phyloP scores from a whole-genome alignment of 2,329 filamentous ascomycete species.

The Neopestalotiopsis sp. region DNA sequence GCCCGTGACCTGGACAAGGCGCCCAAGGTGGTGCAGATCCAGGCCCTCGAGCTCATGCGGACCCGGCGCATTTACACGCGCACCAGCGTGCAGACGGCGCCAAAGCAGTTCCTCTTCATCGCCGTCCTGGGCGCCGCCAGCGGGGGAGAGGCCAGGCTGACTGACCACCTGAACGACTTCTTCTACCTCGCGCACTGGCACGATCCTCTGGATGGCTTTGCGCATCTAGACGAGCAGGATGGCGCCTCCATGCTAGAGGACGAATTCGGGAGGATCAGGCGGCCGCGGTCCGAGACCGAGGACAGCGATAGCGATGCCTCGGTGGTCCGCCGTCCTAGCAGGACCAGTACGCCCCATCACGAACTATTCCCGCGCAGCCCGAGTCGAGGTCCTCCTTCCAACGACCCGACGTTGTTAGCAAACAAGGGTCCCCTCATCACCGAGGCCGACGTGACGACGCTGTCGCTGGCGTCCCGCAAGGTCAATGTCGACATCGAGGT shows the following conservation, averaged over 20 bases:
- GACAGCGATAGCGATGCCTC: slow-evolving; percentile 41
- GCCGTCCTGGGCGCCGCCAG: slow-evolving; percentile 65
- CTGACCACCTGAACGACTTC: slow-evolving; percentile 74
- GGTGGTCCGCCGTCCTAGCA: slow-evolving; percentile 42
- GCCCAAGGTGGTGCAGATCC: slow-evolving; percentile 79
- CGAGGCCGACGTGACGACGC: slow-evolving; percentile 58
- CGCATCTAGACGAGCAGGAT: slow-evolving; percentile 72
- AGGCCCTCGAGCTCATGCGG: slow-evolving; percentile 78
- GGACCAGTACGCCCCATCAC: neutral
- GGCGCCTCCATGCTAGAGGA: slow-evolving; percentile 35
- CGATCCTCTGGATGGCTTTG: slow-evolving; percentile 72
- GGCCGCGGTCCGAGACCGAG: slow-evolving; percentile 17
- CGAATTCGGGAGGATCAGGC: slow-evolving; percentile 25
- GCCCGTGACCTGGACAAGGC: slow-evolving; percentile 80
- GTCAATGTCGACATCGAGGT: slow-evolving; percentile 78
- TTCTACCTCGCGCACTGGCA: slow-evolving; percentile 92
- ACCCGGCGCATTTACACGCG: slow-evolving; percentile 79
- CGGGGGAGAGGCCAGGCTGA: slow-evolving; percentile 55
- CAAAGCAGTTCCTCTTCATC: slow-evolving; percentile 80
- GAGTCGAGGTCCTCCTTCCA: neutral
- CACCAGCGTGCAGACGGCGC: slow-evolving; percentile 74
- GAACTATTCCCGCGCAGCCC: neutral
- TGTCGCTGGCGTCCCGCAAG: slow-evolving; percentile 63
- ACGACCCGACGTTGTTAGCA: neutral
- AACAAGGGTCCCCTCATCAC: slow-evolving; percentile 28